Evolutionary conservation across 2,329 filamentous ascomycete species (phyloP).

Genomic region (Fusarium mangiferae): DNA sequence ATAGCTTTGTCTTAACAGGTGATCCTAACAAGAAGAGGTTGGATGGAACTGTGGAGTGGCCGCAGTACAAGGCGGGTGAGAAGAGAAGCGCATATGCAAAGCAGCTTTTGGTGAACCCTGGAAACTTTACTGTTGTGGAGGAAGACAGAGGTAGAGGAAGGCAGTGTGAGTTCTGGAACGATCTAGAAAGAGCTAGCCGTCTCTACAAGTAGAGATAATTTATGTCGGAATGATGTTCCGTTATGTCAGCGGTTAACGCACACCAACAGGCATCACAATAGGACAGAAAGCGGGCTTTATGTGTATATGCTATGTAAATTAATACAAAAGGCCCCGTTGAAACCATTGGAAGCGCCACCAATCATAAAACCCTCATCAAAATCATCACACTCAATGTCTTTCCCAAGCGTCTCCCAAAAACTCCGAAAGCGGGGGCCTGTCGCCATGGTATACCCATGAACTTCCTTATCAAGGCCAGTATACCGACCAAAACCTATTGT

Average conservation of each 20-base stretch:
- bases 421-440: neutral
- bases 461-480: conserved; percentile 2
- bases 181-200: neutral
- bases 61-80: neutral
- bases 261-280: rapidly evolving
- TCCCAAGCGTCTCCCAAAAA: neutral
- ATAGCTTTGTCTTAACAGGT: conserved; percentile 1
- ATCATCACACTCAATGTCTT: neutral
- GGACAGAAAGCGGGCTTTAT: rapidly evolving
- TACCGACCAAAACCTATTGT: no score
- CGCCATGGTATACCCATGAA: conserved; percentile 5
- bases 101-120: conserved; percentile 7
- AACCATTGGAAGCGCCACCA: rapidly evolving
- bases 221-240: no score
- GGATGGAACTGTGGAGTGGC: neutral
- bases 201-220: neutral
- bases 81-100: neutral
- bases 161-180: conserved; percentile 14
- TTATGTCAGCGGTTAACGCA: rapidly evolving
- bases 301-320: rapidly evolving
- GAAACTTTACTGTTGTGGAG: neutral
- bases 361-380: rapidly evolving
- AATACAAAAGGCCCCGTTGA: no score
- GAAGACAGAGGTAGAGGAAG: neutral
- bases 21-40: neutral